phyloP scores from a whole-genome alignment of 2,329 filamentous ascomycete genomes.

The Fusarium albosuccineum region DNA sequence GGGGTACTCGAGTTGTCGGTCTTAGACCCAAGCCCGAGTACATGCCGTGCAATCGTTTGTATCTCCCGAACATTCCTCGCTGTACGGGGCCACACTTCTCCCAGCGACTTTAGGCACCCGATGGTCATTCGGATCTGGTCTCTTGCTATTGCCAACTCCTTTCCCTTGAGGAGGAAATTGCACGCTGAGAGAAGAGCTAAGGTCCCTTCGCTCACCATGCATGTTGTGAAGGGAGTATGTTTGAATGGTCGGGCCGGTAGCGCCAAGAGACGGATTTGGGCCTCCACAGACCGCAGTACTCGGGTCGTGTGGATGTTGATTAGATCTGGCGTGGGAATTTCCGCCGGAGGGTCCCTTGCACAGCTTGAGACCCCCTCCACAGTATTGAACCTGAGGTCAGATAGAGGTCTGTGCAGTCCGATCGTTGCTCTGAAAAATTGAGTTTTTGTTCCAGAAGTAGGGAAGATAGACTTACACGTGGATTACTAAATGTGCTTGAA shows the following conservation, averaged over 20 bases:
- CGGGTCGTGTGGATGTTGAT: constrained; percentile 34
- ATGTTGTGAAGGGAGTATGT: constrained; percentile 32
- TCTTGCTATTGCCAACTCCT: constrained; percentile 23
- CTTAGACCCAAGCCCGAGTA: constrained; percentile 2
- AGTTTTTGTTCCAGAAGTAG: not conserved
- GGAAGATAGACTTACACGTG: constrained; percentile 34
- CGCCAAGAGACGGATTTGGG: constrained; percentile 29
- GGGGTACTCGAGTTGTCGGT: not conserved
- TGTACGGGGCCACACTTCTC: constrained; percentile 28
- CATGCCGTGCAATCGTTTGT: constrained; percentile 37
- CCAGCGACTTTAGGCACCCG: constrained; percentile 24
- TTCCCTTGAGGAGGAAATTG: constrained; percentile 19
- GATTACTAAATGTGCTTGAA: constrained; percentile 32
- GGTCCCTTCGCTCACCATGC: constrained; percentile 38
- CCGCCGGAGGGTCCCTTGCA: constrained; percentile 22
- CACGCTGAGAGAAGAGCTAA: constrained; percentile 30
- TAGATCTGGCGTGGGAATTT: constrained; percentile 17
- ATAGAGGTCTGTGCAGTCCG: constrained; percentile 31
- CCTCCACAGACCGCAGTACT: constrained; percentile 30
- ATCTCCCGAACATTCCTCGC: constrained; percentile 36
- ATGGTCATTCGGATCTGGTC: constrained; percentile 36
- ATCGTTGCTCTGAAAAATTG: constrained; percentile 25
- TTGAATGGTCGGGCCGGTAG: constrained; percentile 23
- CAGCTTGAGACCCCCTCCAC: constrained; percentile 33
- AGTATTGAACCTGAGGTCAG: constrained; percentile 31